Evolutionary conservation across 2,329 filamentous ascomycete genomes (phyloP), one percentile per base, ranked within the genome.

Genomic region (Diplodia mutila): DNA sequence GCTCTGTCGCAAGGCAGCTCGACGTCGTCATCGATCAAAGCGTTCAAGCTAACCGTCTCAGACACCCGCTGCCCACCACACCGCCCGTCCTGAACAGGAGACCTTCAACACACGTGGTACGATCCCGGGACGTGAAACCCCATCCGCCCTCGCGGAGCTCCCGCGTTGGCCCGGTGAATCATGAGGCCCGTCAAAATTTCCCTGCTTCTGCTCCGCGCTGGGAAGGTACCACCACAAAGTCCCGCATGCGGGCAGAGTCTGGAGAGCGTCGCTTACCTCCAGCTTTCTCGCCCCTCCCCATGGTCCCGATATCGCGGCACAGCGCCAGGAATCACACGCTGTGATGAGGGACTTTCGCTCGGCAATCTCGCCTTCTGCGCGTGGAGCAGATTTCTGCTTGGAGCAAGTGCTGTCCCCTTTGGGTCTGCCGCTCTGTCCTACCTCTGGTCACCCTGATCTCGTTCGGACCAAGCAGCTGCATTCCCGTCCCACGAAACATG

Each of bases 1-100:
- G 59, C n/a, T 25, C 46, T 51, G 59, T 63, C 59, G 57, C 57
- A 63, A 51, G 59, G 59, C n/a, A n/a, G n/a, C 59, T 51, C 59
- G 12, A 51, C 27, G 23, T 37, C 46, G 59, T 63, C 59, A 63
- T 63, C 59, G 25, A 52, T n/a, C 37, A 46, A 59, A 59, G 12
- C 34, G 37, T 59, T 27, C 53, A 34, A 21, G 42, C 59, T 63
- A 63, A 51, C 29, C 29, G 27, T 42, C 39, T 9, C 18, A 7
- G 59, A 21, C n/a, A 21, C n/a, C 23, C 29, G 4, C 25, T 25
- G 16, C 37, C 46, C 3, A 14, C n/a, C 46, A 51, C 59, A 63
- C 59, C 59, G 59, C 59, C 59, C 39, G 29, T 29, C 46, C 6
- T 34, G 59, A 63, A 51, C 59, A 63, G 59, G 59, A 63, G 59